A percentile compares a stretch with the other conserved stretches of the same genome.
Evolutionary conservation across 352 stramenopile species (phyloP).

Genomic region (Globisporangium emineosum): DNA sequence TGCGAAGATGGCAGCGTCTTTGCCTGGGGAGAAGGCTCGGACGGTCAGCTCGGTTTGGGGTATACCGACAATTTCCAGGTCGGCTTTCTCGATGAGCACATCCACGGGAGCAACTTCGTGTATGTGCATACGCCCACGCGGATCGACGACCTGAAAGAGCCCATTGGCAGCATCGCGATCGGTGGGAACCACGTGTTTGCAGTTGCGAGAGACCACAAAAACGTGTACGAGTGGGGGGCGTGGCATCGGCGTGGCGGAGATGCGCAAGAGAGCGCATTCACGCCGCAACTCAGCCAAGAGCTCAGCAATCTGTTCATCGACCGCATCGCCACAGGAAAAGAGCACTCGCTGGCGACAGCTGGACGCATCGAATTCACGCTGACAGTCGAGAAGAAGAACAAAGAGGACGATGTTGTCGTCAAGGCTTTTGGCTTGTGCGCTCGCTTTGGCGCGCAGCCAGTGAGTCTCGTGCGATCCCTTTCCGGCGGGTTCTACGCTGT

Average conservation of each 20-base stretch:
- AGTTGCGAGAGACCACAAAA: slow-evolving; percentile 37
- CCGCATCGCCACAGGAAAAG: slow-evolving; percentile 47
- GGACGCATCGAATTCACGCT: slow-evolving; percentile 48
- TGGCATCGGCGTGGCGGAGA: slow-evolving; percentile 49
- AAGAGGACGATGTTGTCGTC: slow-evolving; percentile 21
- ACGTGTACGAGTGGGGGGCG: slow-evolving; percentile 70
- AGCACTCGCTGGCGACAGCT: slow-evolving; percentile 56
- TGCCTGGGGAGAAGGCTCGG: slow-evolving; percentile 71
- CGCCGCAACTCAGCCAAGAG: slow-evolving; percentile 37
- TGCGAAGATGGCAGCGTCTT: slow-evolving; percentile 73
- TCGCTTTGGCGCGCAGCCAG: slow-evolving; percentile 45
- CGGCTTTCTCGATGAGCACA: slow-evolving; percentile 64
- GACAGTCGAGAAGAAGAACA: slow-evolving; percentile 29
- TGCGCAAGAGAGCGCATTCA: slow-evolving; percentile 51
- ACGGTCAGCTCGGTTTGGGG: slow-evolving; percentile 63
- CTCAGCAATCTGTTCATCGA: slow-evolving; percentile 48
- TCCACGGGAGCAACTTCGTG: slow-evolving; percentile 71
- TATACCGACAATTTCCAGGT: slow-evolving; percentile 65
- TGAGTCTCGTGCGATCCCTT: slow-evolving; percentile 36
- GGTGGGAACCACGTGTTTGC: slow-evolving; percentile 73
- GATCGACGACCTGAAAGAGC: slow-evolving; percentile 54
- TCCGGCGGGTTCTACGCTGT: slow-evolving; percentile 29
- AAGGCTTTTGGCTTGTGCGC: slow-evolving; percentile 44
- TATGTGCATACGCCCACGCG: slow-evolving; percentile 65
- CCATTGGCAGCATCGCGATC: slow-evolving; percentile 47